A percentile compares a stretch with the other conserved stretches of the same genome.
Conservation (phyloP, 441 rosid genomes). For the Eutrema salsugineum region DNA sequence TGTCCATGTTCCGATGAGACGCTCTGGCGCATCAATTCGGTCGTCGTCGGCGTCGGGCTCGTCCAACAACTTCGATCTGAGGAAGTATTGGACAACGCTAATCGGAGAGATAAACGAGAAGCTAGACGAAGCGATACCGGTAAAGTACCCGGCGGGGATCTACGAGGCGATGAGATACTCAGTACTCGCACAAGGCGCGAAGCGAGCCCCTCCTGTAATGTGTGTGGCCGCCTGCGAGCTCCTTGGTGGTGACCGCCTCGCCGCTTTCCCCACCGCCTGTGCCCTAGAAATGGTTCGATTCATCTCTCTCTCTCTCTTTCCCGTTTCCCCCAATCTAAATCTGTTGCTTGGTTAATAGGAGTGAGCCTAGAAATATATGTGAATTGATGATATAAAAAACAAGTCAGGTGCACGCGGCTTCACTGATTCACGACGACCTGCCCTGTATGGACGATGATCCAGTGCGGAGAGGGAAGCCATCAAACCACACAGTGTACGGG, state of each 20-base stretch:
- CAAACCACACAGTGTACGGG: slow-evolving; percentile 74
- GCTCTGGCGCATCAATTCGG: slow-evolving; percentile 27
- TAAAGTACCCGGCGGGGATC: slow-evolving; percentile 65
- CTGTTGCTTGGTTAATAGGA: not conserved
- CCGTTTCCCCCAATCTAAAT: too few relatives aligned
- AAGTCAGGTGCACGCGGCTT: slow-evolving; percentile 95
- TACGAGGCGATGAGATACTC: slow-evolving; percentile 94
- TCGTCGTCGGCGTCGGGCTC: slow-evolving; percentile 34
- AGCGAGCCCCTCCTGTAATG: slow-evolving; percentile 93
- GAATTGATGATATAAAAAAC: too few relatives aligned
- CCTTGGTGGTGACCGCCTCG: slow-evolving; percentile 68
- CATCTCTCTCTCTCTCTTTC: not conserved
- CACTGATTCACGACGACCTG: slow-evolving; percentile 87
- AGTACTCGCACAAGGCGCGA: slow-evolving; percentile 73
- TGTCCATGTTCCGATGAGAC: slow-evolving; percentile 10
- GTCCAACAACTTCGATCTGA: slow-evolving; percentile 63
- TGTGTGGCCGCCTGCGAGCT: slow-evolving; percentile 90
- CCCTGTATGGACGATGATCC: slow-evolving; percentile 94
- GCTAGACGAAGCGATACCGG: slow-evolving; percentile 74
- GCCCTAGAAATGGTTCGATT: slow-evolving; percentile 81
- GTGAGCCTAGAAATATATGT: not conserved
- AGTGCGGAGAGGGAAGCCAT: slow-evolving; percentile 78
- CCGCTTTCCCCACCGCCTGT: slow-evolving; percentile 93
- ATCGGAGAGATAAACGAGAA: slow-evolving; percentile 62
- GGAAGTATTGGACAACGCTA: slow-evolving; percentile 69